Percentiles rank a stretch among this genome's conserved stretches.
phyloP scores from a whole-genome alignment of 2,329 filamentous ascomycete genomes.

The Didymella keratinophila region DNA sequence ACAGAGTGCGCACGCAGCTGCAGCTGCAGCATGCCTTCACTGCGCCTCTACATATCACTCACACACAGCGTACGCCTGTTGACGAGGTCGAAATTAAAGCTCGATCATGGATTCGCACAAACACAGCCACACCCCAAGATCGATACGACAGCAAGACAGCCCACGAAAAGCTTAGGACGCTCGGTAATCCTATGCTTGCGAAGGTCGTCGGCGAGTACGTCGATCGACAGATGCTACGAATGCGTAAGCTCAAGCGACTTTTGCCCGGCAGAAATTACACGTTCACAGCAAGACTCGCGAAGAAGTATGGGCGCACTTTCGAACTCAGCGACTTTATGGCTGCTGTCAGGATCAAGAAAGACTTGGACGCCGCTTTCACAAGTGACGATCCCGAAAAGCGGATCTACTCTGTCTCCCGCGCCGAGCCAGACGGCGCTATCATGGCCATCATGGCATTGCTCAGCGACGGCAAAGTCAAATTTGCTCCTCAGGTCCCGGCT shows the following conservation, averaged over 20 bases:
- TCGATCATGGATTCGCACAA: slow-evolving; percentile 57
- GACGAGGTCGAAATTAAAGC: slow-evolving; percentile 37
- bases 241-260: slow-evolving; percentile 65
- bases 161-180: slow-evolving; percentile 49
- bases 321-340: slow-evolving; percentile 53
- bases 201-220: slow-evolving; percentile 65
- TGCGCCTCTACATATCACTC: slow-evolving; percentile 32
- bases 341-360: slow-evolving; percentile 66
- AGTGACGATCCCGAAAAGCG: slow-evolving; percentile 29
- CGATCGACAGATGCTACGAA: slow-evolving; percentile 63
- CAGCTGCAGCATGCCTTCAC: slow-evolving; percentile 36
- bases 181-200: slow-evolving; percentile 46
- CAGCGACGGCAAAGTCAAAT: slow-evolving; percentile 63
- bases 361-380: slow-evolving; percentile 65
- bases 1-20: slow-evolving; percentile 35
- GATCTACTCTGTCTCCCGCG: slow-evolving; percentile 60
- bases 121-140: slow-evolving; percentile 53
- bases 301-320: slow-evolving; percentile 64
- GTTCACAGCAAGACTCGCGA: slow-evolving; percentile 66
- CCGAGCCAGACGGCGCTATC: slow-evolving; percentile 69
- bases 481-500: slow-evolving; percentile 65
- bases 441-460: slow-evolving; percentile 73
- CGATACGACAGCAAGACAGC: slow-evolving; percentile 52
- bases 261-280: slow-evolving; percentile 67
- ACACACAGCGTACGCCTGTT: slow-evolving; percentile 1